These are phyloP conservation scores for Chamaecrista fasciculata DNA, from an alignment of 306 rosid genomes.

Conservation along the genomic window DNA sequence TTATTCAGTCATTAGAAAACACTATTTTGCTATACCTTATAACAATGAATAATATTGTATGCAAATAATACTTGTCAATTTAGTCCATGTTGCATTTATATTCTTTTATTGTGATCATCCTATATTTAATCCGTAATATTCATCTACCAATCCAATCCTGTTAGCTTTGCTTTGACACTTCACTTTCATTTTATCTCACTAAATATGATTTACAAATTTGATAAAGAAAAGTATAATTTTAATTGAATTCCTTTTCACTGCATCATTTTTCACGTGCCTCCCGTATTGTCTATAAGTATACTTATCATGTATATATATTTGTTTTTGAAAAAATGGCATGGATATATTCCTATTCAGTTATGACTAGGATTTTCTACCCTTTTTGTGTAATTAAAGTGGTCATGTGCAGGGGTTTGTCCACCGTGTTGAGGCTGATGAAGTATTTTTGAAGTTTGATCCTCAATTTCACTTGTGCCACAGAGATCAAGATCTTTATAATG, in stretches of 20 bases:
- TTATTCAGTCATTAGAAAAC: neutral
- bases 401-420: slow-evolving; percentile 53
- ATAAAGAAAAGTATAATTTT: neutral
- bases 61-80: neutral
- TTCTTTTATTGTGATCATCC: neutral
- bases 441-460: slow-evolving; percentile 44
- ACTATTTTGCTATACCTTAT: neutral
- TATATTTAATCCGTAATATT: neutral
- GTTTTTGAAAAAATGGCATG: neutral
- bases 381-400: neutral
- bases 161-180: neutral
- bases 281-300: slow-evolving; percentile 1
- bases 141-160: neutral
- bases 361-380: neutral
- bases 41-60: neutral
- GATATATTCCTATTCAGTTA: neutral
- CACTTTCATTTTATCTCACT: neutral
- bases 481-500: slow-evolving; percentile 39
- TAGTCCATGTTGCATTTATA: neutral
- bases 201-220: neutral
- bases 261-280: neutral
- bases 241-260: neutral
- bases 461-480: slow-evolving; percentile 43
- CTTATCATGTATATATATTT: neutral
- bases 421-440: slow-evolving; percentile 63